Base-by-base conservation (phyloP, 805 yeast species). In the Yarrowia sp. region DNA sequence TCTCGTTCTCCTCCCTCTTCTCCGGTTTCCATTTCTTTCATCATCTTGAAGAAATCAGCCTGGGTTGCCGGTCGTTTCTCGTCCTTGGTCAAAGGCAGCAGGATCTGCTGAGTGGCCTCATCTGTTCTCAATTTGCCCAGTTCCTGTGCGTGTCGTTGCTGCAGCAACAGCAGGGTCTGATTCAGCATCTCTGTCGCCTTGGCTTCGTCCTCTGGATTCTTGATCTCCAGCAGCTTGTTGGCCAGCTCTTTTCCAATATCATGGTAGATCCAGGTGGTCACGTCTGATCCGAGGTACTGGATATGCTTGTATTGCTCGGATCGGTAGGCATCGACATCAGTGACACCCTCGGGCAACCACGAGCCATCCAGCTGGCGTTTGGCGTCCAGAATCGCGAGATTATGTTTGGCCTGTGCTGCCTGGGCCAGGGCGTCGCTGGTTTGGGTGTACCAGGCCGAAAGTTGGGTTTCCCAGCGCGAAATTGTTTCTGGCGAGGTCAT, bases 251-350 rank as follows among this genome's bases (percentile, higher is more conserved):
- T 32, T 26, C 52, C 65, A 12, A 59, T 59, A n/a, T 59, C 65
- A 4, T 59, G 65, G 65, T 59, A 59, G 65, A 59, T 59, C 65
- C 65, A 59, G 16, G 45, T 43, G 11, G 65, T 59, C 26, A 59
- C 52, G 38, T 59, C 65, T 32, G 65, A 42, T 35, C 65, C 65
- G 8, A 43, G 26, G 35, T 59, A 59, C 42, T 43, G 35, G 16
- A 45, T 38, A 3, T 43, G 40, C 16, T 59, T 11, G 15, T 10
- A 12, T 14, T 59, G 52, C 26, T 45, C 41, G 14, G 52, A 4
- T 2, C 65, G 52, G 52, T 59, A 59, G 32, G 10, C 19, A 38
- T 59, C 65, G 5, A 59, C 42, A 19, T 59, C 65, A 2, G 65
- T 16, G 16, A 59, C 65, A 7, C 52, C 50, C 5, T 59, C 65